Evolutionary conservation across 2,329 filamentous ascomycete genomes (phyloP).

Genomic region (Fusarium nygamai): DNA sequence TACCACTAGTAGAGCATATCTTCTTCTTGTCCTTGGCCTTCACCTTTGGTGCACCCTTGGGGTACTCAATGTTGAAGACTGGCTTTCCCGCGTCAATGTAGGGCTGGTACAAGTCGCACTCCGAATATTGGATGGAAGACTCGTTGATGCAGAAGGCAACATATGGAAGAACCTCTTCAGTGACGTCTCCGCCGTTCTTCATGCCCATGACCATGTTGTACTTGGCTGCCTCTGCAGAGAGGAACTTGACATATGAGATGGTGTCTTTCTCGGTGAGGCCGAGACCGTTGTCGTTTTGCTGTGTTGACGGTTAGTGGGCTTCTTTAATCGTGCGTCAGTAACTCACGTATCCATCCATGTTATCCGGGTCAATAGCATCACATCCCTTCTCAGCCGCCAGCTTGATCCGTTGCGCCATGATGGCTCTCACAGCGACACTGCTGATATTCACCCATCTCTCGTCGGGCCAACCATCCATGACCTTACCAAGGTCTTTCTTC

Average conservation of each 20-base stretch:
- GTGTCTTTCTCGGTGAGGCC: constrained; percentile 65
- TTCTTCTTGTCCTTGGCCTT: constrained; percentile 47
- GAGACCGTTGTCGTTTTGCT: constrained; percentile 70
- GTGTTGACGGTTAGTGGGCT: no score
- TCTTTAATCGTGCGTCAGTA: no score
- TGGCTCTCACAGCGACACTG: constrained; percentile 65
- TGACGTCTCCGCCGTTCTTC: constrained; percentile 73
- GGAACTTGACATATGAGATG: constrained; percentile 66
- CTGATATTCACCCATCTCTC: constrained; percentile 73
- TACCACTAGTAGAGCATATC: constrained; percentile 52
- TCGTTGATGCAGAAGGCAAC: constrained; percentile 76
- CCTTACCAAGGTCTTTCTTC: constrained; percentile 64
- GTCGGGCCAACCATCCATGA: constrained; percentile 69
- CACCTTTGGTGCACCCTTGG: constrained; percentile 55
- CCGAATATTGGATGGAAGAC: constrained; percentile 68
- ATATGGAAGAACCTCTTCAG: constrained; percentile 55
- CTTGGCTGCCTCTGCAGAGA: constrained; percentile 62
- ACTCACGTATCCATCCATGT: constrained; percentile 70
- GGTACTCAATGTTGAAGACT: constrained; percentile 62
- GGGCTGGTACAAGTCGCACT: constrained; percentile 65
- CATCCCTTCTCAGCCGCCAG: constrained; percentile 70
- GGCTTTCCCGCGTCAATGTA: constrained; percentile 56
- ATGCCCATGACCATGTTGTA: constrained; percentile 69
- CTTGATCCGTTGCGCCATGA: constrained; percentile 69
- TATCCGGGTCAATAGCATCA: constrained; percentile 76